Percentiles rank a stretch among this genome's conserved stretches.
Evolutionary conservation across 1,284 basidiomycete genomes (phyloP).

Genomic region (Salmacisia buchloeana): DNA sequence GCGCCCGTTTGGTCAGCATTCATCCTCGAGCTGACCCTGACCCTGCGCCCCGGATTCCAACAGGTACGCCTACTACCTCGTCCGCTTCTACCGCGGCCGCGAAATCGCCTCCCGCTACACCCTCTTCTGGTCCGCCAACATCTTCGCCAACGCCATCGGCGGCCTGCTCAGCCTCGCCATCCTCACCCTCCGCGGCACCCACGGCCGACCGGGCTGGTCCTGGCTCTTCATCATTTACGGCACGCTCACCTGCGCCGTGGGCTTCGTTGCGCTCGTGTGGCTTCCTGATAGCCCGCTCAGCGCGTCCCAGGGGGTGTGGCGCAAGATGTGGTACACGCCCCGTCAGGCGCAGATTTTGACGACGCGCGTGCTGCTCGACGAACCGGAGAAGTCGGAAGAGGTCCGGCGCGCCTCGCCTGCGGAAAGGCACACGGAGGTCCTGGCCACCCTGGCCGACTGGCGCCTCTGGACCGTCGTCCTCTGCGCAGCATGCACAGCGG

Average conservation of each 20-base stretch:
- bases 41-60: too few relatives aligned
- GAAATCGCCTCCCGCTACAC: neutral
- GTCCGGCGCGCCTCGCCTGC: too few relatives aligned
- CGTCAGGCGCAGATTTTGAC: slow-evolving; percentile 6
- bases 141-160: neutral
- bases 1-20: too few relatives aligned
- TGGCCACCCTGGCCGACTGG: slow-evolving; percentile 3
- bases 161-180: neutral
- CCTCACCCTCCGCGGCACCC: neutral
- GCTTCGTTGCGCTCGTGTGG: neutral
- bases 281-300: neutral
- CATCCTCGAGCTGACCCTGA: too few relatives aligned
- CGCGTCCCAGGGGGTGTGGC: neutral
- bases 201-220: neutral
- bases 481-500: neutral
- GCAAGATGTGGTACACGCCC: neutral
- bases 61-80: neutral
- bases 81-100: neutral
- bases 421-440: neutral
- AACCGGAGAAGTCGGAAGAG: slow-evolving; percentile 1
- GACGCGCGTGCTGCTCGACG: slow-evolving; percentile 4
- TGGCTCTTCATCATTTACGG: neutral
- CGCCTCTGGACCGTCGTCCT: neutral
- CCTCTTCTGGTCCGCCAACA: neutral
- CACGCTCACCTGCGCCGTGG: neutral